Conservation (phyloP, 495 filamentous ascomycete genomes). For the Tuber calosporum region DNA sequence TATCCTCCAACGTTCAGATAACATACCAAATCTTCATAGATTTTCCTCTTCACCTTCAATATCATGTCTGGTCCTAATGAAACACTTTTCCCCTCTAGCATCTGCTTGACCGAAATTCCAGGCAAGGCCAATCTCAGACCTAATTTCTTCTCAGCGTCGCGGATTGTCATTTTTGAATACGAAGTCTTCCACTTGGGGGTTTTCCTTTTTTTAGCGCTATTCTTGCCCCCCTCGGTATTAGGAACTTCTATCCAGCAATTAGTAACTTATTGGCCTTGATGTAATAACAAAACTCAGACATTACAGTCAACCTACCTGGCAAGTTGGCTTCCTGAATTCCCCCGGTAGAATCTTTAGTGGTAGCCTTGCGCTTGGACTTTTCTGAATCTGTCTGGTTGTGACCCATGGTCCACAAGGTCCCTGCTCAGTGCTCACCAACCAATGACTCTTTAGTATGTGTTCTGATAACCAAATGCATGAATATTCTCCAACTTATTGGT, state of each 20-base stretch:
- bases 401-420: background rate
- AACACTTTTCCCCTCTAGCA: background rate
- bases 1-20: slow-evolving; percentile 16
- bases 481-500: no score
- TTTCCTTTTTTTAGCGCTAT: background rate
- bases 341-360: background rate
- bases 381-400: background rate
- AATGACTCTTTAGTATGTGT: no score
- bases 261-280: no score
- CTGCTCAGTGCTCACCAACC: no score
- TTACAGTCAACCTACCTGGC: no score
- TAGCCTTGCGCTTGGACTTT: background rate
- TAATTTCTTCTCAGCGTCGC: slow-evolving; percentile 11
- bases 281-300: no score
- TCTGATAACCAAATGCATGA: no score
- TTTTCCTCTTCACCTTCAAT: slow-evolving; percentile 10
- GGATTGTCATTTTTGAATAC: slow-evolving; percentile 13
- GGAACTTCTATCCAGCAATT: no score
- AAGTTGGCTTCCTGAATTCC: no score
- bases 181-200: slow-evolving; percentile 14
- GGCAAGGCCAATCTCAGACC: background rate
- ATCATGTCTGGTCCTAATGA: slow-evolving; percentile 4
- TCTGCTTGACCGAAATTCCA: background rate
- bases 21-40: slow-evolving; percentile 13
- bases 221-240: no score